Percentiles rank a stretch among this genome's conserved stretches.
These are phyloP conservation scores for Udeniomyces megalosporus DNA, from an alignment of 768 basidiomycete species.

Conservation along the genomic window DNA sequence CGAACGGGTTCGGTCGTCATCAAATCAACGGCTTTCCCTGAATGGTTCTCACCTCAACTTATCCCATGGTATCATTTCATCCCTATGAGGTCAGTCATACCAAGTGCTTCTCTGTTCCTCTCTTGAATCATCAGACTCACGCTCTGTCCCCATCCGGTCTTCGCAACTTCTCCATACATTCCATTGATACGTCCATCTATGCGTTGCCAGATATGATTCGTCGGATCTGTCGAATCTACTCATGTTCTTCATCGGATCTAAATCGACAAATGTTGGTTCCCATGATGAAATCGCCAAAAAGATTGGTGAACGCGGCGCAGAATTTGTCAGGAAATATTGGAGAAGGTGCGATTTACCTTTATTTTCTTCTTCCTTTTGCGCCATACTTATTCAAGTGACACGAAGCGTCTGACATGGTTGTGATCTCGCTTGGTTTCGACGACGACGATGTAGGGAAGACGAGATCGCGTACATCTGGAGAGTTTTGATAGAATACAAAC, in stretches of 20 bases:
- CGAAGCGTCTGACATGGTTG: too few relatives aligned
- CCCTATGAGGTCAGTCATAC: neutral
- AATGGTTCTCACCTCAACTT: neutral
- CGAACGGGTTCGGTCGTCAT: neutral
- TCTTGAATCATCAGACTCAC: too few relatives aligned
- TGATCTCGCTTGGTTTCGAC: too few relatives aligned
- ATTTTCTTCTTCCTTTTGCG: too few relatives aligned
- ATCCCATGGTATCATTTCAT: neutral
- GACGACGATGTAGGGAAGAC: too few relatives aligned
- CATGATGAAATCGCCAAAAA: constrained; percentile 5
- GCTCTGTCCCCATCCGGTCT: neutral
- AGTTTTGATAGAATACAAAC: too few relatives aligned
- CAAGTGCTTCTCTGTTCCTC: too few relatives aligned
- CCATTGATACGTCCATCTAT: neutral
- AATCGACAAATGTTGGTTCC: too few relatives aligned
- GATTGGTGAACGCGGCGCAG: constrained; percentile 1
- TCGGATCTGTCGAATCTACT: neutral
- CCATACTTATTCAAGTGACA: too few relatives aligned
- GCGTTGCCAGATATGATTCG: neutral
- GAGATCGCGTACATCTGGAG: too few relatives aligned
- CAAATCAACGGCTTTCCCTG: neutral
- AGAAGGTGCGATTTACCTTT: too few relatives aligned
- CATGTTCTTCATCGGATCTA: neutral
- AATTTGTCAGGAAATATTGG: neutral
- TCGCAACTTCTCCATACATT: neutral